phyloP scores from a whole-genome alignment of 129 eudicot species.

The Heracleum sosnowskyi region DNA sequence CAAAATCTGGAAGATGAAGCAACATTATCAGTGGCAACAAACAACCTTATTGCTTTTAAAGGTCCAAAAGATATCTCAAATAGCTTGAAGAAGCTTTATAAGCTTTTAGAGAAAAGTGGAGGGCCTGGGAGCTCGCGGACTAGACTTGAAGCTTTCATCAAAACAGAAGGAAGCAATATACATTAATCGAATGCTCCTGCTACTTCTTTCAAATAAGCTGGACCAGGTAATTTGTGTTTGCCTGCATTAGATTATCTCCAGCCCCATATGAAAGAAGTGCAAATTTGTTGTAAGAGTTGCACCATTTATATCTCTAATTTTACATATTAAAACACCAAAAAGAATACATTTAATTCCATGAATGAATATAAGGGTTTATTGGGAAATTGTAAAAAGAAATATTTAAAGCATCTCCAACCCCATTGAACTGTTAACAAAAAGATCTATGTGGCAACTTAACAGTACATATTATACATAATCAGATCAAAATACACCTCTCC shows the following conservation, averaged over 20 bases:
- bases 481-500: no score
- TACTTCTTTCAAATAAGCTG: slow-evolving; percentile 86
- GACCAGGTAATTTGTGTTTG: slow-evolving; percentile 55
- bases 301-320: neutral
- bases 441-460: no score
- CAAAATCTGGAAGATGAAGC: slow-evolving; percentile 65
- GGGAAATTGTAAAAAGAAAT: neutral
- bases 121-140: slow-evolving; percentile 41
- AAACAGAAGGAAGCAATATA: slow-evolving; percentile 81
- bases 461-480: no score
- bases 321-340: neutral
- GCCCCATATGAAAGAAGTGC: neutral
- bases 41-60: slow-evolving; percentile 60
- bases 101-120: slow-evolving; percentile 52
- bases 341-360: no score
- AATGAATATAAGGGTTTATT: neutral
- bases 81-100: slow-evolving; percentile 83
- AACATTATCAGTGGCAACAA: slow-evolving; percentile 75
- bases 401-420: no score
- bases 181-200: slow-evolving; percentile 61
- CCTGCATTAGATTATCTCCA: neutral
- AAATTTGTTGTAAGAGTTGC: neutral
- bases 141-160: slow-evolving; percentile 71
- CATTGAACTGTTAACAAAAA: no score
- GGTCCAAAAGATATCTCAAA: slow-evolving; percentile 84